A percentile compares a stretch with the other conserved stretches of the same genome.
phyloP scores from a whole-genome alignment of 2,329 filamentous ascomycete genomes.

The Nothopassalora personata region DNA sequence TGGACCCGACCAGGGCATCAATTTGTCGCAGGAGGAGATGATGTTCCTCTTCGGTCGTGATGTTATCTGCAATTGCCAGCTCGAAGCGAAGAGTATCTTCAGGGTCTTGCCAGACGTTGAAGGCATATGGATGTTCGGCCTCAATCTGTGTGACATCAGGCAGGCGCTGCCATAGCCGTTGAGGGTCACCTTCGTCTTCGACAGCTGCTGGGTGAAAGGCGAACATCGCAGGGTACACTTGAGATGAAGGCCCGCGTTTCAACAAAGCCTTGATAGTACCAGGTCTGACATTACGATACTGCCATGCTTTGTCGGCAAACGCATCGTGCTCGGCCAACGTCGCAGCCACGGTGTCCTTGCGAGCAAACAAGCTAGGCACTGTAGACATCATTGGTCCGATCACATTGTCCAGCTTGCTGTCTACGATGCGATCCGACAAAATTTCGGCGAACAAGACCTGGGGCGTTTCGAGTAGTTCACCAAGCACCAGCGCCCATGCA shows the following conservation, averaged over 20 bases:
- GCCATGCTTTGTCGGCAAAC: constrained; percentile 10
- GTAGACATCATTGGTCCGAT: constrained; percentile 12
- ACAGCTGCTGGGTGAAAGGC: constrained; percentile 9
- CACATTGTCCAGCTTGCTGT: constrained; percentile 6
- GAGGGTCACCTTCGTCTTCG: not conserved
- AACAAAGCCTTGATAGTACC: constrained; percentile 9
- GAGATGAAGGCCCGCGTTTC: not conserved
- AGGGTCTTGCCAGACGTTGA: constrained; percentile 12
- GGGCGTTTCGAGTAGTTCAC: constrained; percentile 11
- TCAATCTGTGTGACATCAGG: constrained; percentile 11
- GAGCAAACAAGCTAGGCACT: constrained; percentile 7
- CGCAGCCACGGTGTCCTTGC: not conserved
- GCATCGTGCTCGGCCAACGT: constrained; percentile 8
- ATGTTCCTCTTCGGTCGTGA: constrained; percentile 10
- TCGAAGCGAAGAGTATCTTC: constrained; percentile 7
- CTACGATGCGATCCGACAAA: constrained; percentile 11
- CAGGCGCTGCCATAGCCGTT: constrained; percentile 8
- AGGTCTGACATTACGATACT: constrained; percentile 11
- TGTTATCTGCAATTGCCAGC: constrained; percentile 7
- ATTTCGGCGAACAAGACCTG: constrained; percentile 11
- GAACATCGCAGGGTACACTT: constrained; percentile 14
- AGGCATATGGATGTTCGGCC: constrained; percentile 12
- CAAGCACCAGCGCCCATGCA: constrained; percentile 11
- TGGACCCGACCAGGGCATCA: constrained; percentile 7
- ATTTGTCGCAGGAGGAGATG: constrained; percentile 9